Evolutionary conservation across 164 flowering plant genomes (phyloP), one percentile per base, ranked within the genome.

Genomic region (grape (Vitis vinifera)): DNA sequence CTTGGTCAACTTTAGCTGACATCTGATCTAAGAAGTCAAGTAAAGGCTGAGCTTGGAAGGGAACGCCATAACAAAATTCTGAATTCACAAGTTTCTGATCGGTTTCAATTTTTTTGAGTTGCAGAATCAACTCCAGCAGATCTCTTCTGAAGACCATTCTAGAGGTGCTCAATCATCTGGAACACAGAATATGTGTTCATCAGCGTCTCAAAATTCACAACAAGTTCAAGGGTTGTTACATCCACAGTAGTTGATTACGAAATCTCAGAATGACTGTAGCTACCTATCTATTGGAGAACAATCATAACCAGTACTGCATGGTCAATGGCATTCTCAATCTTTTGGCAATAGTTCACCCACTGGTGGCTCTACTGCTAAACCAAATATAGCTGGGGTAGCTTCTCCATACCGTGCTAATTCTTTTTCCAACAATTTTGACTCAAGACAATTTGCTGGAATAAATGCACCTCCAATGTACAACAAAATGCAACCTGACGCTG

Each of bases 1-100:
- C 77, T 78, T 71, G 75, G 82, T 73, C 90, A 86, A 73, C 60
- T 86, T 66, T 94, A 87, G 59, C 55, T 82, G 72, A 64, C 87
- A 37, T 72, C 93, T 56, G 83, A 81, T 76, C 30, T 78, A 37
- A 80, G 79, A 44, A 74, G 69, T 73, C 91, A 82, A 68, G 76
- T 80, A 30, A 84, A 88, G 72, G 65, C 75, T 61, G 97, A 89
- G 71, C 83, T 79, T 74, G 83, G 80, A 64, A 66, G 91, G 1
- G 27, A 23, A 23, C 27, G 27, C 27, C 27, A 23, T 0, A 23
- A 23, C 27, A 1, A 84, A 71, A 75, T 68, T 74, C 31, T 86
- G 68, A 86, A 76, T 12, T 71, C 87, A 17, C 91, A 84, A 60
- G 73, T 73, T 63, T 55, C 88, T 51, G 91, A 86, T 52, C 88